These are phyloP conservation scores for Karstenula rhodostoma DNA, from an alignment of 2,329 filamentous ascomycete species.

Conservation along the genomic window DNA sequence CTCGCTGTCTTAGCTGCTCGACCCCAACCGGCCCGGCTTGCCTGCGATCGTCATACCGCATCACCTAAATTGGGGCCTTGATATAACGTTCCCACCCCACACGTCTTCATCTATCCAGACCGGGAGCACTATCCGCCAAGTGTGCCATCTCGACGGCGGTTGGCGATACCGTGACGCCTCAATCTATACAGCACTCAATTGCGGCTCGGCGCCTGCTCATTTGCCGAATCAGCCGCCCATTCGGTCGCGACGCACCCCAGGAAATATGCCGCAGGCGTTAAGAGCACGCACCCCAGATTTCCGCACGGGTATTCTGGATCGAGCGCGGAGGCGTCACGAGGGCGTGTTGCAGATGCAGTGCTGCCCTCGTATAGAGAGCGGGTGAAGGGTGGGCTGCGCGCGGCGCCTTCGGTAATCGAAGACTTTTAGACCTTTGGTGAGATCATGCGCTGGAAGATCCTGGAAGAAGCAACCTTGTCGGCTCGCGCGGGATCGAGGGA, in stretches of 20 bases:
- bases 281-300: conserved; percentile 17
- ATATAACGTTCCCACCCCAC: neutral
- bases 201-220: conserved; percentile 7
- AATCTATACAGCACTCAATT: conserved; percentile 10
- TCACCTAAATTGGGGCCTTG: conserved; percentile 11
- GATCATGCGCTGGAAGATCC: neutral
- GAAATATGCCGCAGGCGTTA: conserved; percentile 14
- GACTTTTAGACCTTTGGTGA: neutral
- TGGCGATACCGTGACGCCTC: neutral
- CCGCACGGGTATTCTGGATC: neutral
- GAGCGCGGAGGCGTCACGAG: conserved; percentile 13
- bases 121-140: conserved; percentile 11
- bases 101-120: neutral
- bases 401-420: neutral
- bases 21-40: conserved; percentile 14
- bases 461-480: neutral
- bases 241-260: conserved; percentile 1
- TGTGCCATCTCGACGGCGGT: neutral
- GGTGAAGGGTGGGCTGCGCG: neutral
- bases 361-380: conserved; percentile 15
- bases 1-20: neutral
- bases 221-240: conserved; percentile 14
- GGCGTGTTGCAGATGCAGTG: conserved; percentile 10
- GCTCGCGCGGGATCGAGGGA: neutral
- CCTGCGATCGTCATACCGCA: conserved; percentile 19